phyloP scores from a whole-genome alignment of 202 grass and related monocot genomes.

The Panicum hallii region DNA sequence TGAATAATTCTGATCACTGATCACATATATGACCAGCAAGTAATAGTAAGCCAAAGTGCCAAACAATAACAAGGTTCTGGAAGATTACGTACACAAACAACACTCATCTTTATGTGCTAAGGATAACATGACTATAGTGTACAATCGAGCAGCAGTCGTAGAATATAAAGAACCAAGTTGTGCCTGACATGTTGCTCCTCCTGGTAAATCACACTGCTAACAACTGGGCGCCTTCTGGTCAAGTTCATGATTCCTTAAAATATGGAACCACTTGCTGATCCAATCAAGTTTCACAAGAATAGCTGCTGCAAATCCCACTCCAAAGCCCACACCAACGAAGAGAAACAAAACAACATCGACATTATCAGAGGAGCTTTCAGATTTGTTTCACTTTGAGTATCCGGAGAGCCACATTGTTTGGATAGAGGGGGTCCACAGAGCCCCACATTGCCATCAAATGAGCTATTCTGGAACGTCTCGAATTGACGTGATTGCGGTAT shows the following conservation, averaged over 20 bases:
- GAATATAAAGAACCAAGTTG: not conserved
- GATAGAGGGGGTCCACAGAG: conserved; percentile 57
- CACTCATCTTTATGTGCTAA: too few relatives aligned
- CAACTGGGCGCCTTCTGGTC: not conserved
- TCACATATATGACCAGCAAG: not conserved
- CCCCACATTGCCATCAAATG: conserved; percentile 48
- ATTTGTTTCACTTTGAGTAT: not conserved
- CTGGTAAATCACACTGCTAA: not conserved
- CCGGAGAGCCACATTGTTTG: conserved; percentile 23
- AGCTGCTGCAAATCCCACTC: conserved; percentile 39
- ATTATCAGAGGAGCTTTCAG: not conserved
- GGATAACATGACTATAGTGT: not conserved
- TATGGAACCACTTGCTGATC: not conserved
- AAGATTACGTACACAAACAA: not conserved
- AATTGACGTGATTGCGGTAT: conserved; percentile 56
- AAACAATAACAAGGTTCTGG: not conserved
- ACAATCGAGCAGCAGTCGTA: not conserved
- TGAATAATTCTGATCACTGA: not conserved
- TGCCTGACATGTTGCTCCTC: not conserved
- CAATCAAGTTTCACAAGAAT: not conserved
- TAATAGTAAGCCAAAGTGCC: not conserved
- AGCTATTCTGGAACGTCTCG: conserved; percentile 25
- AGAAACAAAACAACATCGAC: conserved; percentile 54
- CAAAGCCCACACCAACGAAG: conserved; percentile 45
- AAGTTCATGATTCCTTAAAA: conserved; percentile 6